Base-by-base conservation (phyloP, 768 basidiomycete genomes). In the Infundibulicybe gibba region DNA sequence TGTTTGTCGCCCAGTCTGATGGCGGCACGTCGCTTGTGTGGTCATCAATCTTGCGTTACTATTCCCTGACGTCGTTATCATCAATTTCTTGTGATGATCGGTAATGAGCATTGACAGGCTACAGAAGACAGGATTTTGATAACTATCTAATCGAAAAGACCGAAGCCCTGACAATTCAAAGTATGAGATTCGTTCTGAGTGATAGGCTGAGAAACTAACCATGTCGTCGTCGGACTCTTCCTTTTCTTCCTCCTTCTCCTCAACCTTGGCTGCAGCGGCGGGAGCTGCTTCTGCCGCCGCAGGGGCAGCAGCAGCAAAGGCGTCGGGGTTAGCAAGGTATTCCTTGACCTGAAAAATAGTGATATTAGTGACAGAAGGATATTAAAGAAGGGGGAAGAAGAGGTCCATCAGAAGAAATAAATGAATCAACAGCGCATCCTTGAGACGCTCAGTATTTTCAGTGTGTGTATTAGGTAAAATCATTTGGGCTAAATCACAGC, bases 271-370 rank as follows among this genome's bases (percentile, higher is more conserved):
- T 11, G 76, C 81, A 41, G 78, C 79, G 38, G 80, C 74, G 42
- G 76, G 69, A 38, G 81, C 72, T 21, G 70, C 74, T 19, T 69
- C 74, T 17, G 74, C 76, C 32, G 77, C 80, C 45, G 74, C 75
- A 43, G 90, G 76, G 44, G 85, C 86, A 32, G 87, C 89, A 49
- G 71, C 86, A 46, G 89, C 93, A 60, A 95, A 99, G n/a, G 94
- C 95, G 45, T 97, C 94, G 42, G 97, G 95, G 80, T 98, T 97
- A 63, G 86, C 97, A 58, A 98, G 85, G 75, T 87, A 90, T 63
- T 90, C 95, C 79, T 97, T 97, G 71, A 88, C 81, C 92, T 94
- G 56, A 31, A 56, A 41, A 40, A 48, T 16, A 35, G 54, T 43
- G 41, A 40, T 40, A 49, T 63, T 10, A 63, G 61, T 19, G 40